phyloP scores from a whole-genome alignment of 306 rosid genomes.

The Ziziphus jujuba region DNA sequence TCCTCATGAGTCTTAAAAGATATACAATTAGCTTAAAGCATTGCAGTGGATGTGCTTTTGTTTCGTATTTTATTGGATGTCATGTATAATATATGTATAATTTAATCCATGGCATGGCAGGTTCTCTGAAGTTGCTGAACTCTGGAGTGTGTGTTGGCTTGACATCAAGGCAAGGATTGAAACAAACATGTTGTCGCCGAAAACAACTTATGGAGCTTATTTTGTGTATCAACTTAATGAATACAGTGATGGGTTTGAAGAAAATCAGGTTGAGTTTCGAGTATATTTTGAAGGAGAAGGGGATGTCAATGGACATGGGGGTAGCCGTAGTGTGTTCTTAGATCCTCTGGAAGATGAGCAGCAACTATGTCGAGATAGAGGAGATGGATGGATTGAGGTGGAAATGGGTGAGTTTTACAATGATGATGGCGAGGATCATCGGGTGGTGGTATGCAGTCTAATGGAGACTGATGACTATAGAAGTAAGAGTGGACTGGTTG shows the following conservation, averaged over 20 bases:
- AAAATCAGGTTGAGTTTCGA: not conserved
- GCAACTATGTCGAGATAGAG: not conserved
- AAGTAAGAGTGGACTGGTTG: slow-evolving; percentile 41
- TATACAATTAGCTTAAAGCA: too few relatives aligned
- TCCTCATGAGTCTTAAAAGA: too few relatives aligned
- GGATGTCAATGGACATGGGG: not conserved
- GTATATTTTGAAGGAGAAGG: not conserved
- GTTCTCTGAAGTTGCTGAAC: slow-evolving; percentile 24
- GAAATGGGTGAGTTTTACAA: slow-evolving; percentile 33
- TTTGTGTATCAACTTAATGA: not conserved
- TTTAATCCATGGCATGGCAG: not conserved
- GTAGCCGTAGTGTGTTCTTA: not conserved
- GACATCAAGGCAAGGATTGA: too few relatives aligned
- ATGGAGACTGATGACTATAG: not conserved
- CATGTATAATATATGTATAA: too few relatives aligned
- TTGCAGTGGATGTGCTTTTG: too few relatives aligned
- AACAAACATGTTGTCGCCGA: too few relatives aligned
- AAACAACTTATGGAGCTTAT: too few relatives aligned
- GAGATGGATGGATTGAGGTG: slow-evolving; percentile 30
- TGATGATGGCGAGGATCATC: slow-evolving; percentile 22
- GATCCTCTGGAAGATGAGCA: slow-evolving; percentile 9
- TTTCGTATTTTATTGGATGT: too few relatives aligned
- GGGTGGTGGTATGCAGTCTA: slow-evolving; percentile 2
- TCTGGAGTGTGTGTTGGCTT: slow-evolving; percentile 2
- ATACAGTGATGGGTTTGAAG: not conserved